Percentiles rank a stretch among this genome's conserved stretches.
Evolutionary conservation across 2,329 filamentous ascomycete genomes (phyloP).

Genomic region (Hymenotorrendiella dingleyae): DNA sequence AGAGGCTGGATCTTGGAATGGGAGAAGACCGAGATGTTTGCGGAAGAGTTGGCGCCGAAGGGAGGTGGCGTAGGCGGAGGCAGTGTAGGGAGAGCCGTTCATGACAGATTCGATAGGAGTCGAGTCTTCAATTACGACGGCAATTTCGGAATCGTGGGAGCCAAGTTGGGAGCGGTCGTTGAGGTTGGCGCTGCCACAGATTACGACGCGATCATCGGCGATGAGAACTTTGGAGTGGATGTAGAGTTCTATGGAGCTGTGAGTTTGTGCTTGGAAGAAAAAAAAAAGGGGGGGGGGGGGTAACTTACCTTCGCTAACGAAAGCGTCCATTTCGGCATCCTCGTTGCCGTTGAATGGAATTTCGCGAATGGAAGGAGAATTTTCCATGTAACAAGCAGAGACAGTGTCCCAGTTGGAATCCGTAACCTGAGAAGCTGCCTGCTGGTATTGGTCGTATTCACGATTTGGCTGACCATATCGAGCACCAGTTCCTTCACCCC

Average conservation of each 20-base stretch:
- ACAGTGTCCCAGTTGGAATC: slow-evolving; percentile 67
- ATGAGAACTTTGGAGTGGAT: slow-evolving; percentile 68
- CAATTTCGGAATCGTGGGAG: slow-evolving; percentile 80
- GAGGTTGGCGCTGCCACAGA: slow-evolving; percentile 64
- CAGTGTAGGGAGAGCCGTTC: slow-evolving; percentile 65
- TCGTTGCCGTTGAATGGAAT: slow-evolving; percentile 50
- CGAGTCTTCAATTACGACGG: slow-evolving; percentile 80
- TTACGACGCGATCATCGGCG: slow-evolving; percentile 74
- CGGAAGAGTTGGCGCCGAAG: slow-evolving; percentile 83
- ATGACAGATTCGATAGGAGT: slow-evolving; percentile 65
- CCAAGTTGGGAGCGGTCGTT: slow-evolving; percentile 70
- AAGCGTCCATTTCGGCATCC: slow-evolving; percentile 53
- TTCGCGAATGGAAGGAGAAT: slow-evolving; percentile 60
- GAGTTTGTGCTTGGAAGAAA: neutral
- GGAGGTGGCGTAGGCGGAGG: slow-evolving; percentile 69
- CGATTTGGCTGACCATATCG: slow-evolving; percentile 30
- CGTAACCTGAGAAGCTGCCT: slow-evolving; percentile 52
- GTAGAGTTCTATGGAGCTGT: slow-evolving; percentile 42
- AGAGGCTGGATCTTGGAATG: slow-evolving; percentile 62
- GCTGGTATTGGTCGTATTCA: slow-evolving; percentile 56
- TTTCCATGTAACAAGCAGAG: slow-evolving; percentile 76
- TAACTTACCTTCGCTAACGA: slow-evolving; percentile 45
- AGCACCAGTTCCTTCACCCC: slow-evolving; percentile 33
- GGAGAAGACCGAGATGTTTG: slow-evolving; percentile 82
- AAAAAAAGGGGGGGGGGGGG: neutral